Evolutionary conservation across 169 alveolate genomes (phyloP).

Genomic region (Cryptosporidium bovis): DNA sequence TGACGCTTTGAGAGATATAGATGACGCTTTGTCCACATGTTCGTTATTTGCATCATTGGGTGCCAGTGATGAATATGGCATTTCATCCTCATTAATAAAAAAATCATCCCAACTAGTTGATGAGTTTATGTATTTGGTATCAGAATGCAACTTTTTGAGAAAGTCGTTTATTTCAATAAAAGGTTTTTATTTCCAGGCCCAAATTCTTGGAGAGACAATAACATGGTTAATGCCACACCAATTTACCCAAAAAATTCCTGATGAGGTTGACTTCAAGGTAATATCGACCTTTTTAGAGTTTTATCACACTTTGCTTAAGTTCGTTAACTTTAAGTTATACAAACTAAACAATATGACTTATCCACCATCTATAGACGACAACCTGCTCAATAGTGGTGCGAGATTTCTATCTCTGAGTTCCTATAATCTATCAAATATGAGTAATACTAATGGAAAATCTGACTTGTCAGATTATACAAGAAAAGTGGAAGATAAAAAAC

Average conservation of each 20-base stretch:
- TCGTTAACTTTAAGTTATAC: constrained; percentile 92
- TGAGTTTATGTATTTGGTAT: constrained; percentile 87
- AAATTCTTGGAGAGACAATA: constrained; percentile 92
- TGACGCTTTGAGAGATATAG: constrained; percentile 96
- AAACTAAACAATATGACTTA: constrained; percentile 84
- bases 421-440: constrained; percentile 72
- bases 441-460: constrained; percentile 77
- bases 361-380: constrained; percentile 81
- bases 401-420: constrained; percentile 31
- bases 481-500: constrained; percentile 66
- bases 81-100: constrained; percentile 82
- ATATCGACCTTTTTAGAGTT: constrained; percentile 93
- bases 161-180: constrained; percentile 93
- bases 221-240: constrained; percentile 98
- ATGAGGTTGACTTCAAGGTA: constrained; percentile 95
- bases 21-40: constrained; percentile 96
- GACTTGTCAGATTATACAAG: constrained; percentile 74
- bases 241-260: constrained; percentile 94
- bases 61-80: constrained; percentile 84
- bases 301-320: constrained; percentile 90
- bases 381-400: constrained; percentile 46
- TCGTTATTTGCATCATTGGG: constrained; percentile 89
- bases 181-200: constrained; percentile 98
- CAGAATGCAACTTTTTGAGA: constrained; percentile 77
- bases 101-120: constrained; percentile 83